phyloP scores from a whole-genome alignment of 2,329 filamentous ascomycete species.

The Botrytis aclada region DNA sequence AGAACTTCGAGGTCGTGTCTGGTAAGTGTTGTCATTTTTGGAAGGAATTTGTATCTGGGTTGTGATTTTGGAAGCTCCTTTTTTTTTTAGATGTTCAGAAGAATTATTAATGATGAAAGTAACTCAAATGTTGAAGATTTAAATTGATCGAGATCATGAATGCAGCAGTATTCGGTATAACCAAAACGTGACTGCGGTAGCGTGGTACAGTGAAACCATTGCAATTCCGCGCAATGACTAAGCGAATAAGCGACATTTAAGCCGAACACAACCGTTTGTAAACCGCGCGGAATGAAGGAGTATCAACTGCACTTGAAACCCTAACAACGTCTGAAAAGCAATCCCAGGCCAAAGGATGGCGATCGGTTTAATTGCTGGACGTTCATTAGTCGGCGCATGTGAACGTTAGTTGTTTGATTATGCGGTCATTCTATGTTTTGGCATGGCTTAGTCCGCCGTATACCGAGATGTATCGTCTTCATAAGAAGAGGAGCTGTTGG shows the following conservation, averaged over 20 bases:
- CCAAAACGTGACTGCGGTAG: neutral
- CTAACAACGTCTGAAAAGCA: neutral
- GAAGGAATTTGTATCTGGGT: conserved; percentile 39
- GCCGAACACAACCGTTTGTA: conserved; percentile 11
- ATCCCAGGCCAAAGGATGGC: neutral
- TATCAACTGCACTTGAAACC: neutral
- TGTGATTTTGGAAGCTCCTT: neutral
- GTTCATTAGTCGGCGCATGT: neutral
- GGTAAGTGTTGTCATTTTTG: conserved; percentile 48
- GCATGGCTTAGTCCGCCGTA: neutral
- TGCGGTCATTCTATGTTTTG: neutral
- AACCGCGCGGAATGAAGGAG: conserved; percentile 6
- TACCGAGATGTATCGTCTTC: neutral
- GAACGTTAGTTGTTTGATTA: neutral
- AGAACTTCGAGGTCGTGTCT: conserved; percentile 59
- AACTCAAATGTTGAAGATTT: neutral
- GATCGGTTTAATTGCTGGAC: neutral
- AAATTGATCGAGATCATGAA: neutral
- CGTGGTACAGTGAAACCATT: neutral
- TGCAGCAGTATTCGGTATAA: neutral
- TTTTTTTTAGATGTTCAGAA: neutral
- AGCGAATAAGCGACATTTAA: conserved; percentile 1
- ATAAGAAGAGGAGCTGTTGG: conserved; percentile 4
- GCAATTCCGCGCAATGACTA: conserved; percentile 5
- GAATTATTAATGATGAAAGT: neutral